These are phyloP conservation scores for Ceratocystis destructans DNA, from an alignment of 2,329 filamentous ascomycete genomes.

Conservation along the genomic window DNA sequence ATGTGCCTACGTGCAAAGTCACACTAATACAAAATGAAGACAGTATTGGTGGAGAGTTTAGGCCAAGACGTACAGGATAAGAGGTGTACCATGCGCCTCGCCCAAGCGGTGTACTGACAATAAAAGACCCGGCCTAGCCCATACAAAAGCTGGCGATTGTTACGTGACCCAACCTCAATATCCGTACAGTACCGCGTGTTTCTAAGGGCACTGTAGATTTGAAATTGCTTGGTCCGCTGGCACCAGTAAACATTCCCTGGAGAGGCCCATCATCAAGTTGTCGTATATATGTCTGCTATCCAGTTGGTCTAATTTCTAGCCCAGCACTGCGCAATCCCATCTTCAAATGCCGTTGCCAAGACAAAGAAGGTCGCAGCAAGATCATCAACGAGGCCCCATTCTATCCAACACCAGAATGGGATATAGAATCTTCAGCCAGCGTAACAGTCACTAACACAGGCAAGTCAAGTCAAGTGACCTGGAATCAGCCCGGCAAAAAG, in stretches of 20 bases:
- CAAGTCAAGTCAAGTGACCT: background rate
- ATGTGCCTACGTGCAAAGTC: background rate
- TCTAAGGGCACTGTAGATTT: background rate
- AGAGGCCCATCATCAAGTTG: no score
- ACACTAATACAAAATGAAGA: background rate
- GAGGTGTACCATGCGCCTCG: background rate
- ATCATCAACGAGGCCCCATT: background rate
- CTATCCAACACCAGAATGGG: background rate
- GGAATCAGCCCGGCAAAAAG: background rate
- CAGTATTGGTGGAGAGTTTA: conserved; percentile 6
- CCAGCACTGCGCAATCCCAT: background rate
- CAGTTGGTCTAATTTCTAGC: no score
- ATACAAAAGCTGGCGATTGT: background rate
- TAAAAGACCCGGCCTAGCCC: background rate
- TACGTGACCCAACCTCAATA: background rate
- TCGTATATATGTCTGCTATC: no score
- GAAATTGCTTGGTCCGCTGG: background rate
- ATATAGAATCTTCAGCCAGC: background rate
- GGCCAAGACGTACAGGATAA: background rate
- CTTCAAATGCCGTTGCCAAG: conserved; percentile 1
- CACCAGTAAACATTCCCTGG: no score
- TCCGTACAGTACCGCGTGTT: background rate
- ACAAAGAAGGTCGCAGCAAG: background rate
- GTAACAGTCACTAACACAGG: background rate
- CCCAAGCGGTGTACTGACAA: background rate